Percentiles rank a stretch among this genome's conserved stretches.
Conservation (phyloP, 2,329 filamentous ascomycete genomes). For the Pezicula radicicola region DNA sequence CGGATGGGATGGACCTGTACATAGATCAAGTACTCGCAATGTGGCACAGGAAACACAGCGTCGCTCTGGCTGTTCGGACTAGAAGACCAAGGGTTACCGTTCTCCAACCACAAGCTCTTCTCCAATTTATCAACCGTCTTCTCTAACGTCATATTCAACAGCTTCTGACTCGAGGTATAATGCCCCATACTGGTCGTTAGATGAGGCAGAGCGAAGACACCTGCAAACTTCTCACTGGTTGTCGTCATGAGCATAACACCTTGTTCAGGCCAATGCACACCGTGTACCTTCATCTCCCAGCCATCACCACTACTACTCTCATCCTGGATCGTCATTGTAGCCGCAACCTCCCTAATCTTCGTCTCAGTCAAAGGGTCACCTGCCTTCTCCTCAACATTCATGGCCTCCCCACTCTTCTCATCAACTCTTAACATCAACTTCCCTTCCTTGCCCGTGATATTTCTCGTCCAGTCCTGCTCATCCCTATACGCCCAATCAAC, state of each 20-base stretch:
- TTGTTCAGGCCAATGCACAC: slow-evolving; percentile 80
- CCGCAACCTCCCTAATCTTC: slow-evolving; percentile 63
- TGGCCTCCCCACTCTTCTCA: slow-evolving; percentile 32
- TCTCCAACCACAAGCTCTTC: slow-evolving; percentile 49
- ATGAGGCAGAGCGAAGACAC: slow-evolving; percentile 86
- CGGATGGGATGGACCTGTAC: slow-evolving; percentile 61
- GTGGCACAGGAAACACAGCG: slow-evolving; percentile 58
- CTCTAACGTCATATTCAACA: slow-evolving; percentile 73
- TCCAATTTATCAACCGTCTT: slow-evolving; percentile 65
- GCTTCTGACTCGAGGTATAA: slow-evolving; percentile 52
- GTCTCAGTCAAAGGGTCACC: slow-evolving; percentile 29
- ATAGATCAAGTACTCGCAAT: slow-evolving; percentile 88
- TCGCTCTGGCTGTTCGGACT: slow-evolving; percentile 60
- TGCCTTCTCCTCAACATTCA: not conserved
- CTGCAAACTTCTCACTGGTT: slow-evolving; percentile 91
- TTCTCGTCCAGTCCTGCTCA: slow-evolving; percentile 65
- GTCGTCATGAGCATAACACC: slow-evolving; percentile 81
- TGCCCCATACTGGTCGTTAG: slow-evolving; percentile 60
- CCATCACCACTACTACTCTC: slow-evolving; percentile 65
- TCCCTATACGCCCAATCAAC: slow-evolving; percentile 59
- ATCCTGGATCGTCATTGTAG: slow-evolving; percentile 70
- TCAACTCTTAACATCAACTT: slow-evolving; percentile 67
- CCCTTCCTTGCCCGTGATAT: slow-evolving; percentile 72
- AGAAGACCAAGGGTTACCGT: slow-evolving; percentile 74
- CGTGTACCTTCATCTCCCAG: slow-evolving; percentile 78